Percentiles rank a stretch among this genome's conserved stretches.
Evolutionary conservation across 306 rosid species (phyloP).

Genomic region (Dalbergia oliveri): DNA sequence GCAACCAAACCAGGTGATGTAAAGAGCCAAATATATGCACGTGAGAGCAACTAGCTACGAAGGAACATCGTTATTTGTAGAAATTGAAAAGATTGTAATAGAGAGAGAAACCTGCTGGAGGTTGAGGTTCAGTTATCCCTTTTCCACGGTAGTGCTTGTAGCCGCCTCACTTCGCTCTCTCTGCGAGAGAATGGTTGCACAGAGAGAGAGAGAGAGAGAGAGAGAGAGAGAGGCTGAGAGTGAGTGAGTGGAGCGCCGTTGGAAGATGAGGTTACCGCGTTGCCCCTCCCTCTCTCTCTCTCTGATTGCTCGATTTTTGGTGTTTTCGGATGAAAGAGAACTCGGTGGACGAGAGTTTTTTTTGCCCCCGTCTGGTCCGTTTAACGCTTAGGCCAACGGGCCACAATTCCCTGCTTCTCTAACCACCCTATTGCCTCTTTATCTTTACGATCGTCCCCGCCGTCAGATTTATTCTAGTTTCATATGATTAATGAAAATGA

Average conservation of each 20-base stretch:
- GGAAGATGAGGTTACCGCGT: constrained; percentile 52
- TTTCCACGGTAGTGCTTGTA: not conserved
- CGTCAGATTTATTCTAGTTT: not conserved
- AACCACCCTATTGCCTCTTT: constrained; percentile 2
- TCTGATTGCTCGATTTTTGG: not conserved
- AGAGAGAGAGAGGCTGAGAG: not conserved
- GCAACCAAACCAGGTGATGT: not conserved
- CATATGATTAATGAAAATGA: too few relatives aligned
- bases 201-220: constrained; percentile 34
- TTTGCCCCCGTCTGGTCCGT: not conserved
- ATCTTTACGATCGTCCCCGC: not conserved
- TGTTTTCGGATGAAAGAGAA: not conserved
- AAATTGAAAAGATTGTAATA: not conserved
- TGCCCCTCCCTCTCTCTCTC: not conserved
- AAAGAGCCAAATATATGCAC: not conserved
- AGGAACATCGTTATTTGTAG: not conserved
- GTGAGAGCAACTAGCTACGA: not conserved
- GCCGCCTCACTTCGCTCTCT: constrained; percentile 42
- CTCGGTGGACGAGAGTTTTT: not conserved
- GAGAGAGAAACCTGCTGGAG: constrained; percentile 38
- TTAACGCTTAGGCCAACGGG: not conserved
- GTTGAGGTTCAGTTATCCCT: not conserved
- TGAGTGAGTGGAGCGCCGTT: not conserved
- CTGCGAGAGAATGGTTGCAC: not conserved
- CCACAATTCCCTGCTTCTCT: not conserved